Conservation (phyloP, 768 basidiomycete species). For the Boletellus ananiceps region DNA sequence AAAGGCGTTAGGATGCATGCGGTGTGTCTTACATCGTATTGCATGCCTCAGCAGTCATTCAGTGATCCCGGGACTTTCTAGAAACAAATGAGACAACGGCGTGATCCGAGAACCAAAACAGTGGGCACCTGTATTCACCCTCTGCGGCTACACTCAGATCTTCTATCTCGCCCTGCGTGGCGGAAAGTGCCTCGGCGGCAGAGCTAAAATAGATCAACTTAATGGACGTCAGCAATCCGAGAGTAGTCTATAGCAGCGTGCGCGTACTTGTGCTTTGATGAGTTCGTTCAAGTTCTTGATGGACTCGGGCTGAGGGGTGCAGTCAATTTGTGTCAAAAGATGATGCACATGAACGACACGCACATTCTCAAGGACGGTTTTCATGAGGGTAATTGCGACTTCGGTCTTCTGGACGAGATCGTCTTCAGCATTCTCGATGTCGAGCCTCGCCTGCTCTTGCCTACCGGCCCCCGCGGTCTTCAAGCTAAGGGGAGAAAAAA, state of each 20-base stretch:
- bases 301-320: slow-evolving; percentile 76
- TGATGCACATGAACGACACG: slow-evolving; percentile 24
- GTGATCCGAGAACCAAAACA: not conserved
- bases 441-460: slow-evolving; percentile 89
- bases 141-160: slow-evolving; percentile 91
- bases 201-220: slow-evolving; percentile 69
- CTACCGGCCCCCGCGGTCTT: slow-evolving; percentile 70
- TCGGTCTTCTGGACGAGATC: slow-evolving; percentile 98
- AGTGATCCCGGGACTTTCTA: slow-evolving; percentile 90
- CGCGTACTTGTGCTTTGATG: slow-evolving; percentile 75
- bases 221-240: slow-evolving; percentile 5
- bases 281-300: slow-evolving; percentile 92
- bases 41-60: slow-evolving; percentile 27
- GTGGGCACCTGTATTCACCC: slow-evolving; percentile 79
- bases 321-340: not conserved
- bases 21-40: not conserved
- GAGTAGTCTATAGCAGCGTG: not conserved
- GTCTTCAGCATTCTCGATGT: slow-evolving; percentile 92
- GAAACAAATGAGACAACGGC: slow-evolving; percentile 2
- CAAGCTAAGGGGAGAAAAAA: slow-evolving; percentile 42
- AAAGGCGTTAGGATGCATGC: slow-evolving; percentile 4
- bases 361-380: slow-evolving; percentile 97
- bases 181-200: slow-evolving; percentile 77
- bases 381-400: slow-evolving; percentile 94
- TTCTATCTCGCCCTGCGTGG: slow-evolving; percentile 87